These are phyloP conservation scores for Trametes coccinea DNA, from an alignment of 768 basidiomycete species.

Conservation along the genomic window DNA sequence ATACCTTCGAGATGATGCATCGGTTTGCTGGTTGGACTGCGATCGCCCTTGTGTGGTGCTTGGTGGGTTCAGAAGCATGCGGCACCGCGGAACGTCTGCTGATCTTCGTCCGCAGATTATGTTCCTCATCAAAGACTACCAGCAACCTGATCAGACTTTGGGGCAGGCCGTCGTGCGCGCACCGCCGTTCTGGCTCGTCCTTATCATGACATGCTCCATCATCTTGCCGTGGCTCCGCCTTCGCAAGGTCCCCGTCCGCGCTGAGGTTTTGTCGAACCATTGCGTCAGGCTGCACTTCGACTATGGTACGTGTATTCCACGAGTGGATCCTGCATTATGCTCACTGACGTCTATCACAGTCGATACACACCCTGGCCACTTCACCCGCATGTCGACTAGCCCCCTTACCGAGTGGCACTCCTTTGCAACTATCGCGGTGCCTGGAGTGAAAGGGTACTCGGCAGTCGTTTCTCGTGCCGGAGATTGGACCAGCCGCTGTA, in stretches of 20 bases:
- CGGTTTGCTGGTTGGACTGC: slow-evolving; percentile 58
- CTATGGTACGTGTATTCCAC: slow-evolving; percentile 40
- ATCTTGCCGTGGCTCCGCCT: slow-evolving; percentile 56
- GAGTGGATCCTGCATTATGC: neutral
- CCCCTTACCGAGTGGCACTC: slow-evolving; percentile 58
- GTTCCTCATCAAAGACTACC: slow-evolving; percentile 54
- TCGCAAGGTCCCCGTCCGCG: slow-evolving; percentile 50
- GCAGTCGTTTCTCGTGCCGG: slow-evolving; percentile 43
- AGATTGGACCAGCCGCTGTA: slow-evolving; percentile 55
- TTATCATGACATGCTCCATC: slow-evolving; percentile 53
- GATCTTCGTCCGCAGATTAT: slow-evolving; percentile 36
- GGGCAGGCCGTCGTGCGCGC: slow-evolving; percentile 42
- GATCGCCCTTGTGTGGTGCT: slow-evolving; percentile 51
- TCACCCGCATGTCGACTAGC: slow-evolving; percentile 36
- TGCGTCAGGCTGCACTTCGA: slow-evolving; percentile 57
- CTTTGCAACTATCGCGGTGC: slow-evolving; percentile 51
- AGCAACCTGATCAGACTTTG: slow-evolving; percentile 36
- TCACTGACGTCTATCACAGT: slow-evolving; percentile 26
- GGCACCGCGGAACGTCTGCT: neutral
- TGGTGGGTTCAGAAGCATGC: slow-evolving; percentile 32
- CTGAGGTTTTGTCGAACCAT: slow-evolving; percentile 53
- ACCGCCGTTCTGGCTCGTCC: slow-evolving; percentile 54
- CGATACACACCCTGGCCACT: slow-evolving; percentile 33
- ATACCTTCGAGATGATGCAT: slow-evolving; percentile 54
- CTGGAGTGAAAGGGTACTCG: slow-evolving; percentile 28